Evolutionary conservation across 2,329 filamentous ascomycete species (phyloP).

Genomic region (Cordyceps farinosa): DNA sequence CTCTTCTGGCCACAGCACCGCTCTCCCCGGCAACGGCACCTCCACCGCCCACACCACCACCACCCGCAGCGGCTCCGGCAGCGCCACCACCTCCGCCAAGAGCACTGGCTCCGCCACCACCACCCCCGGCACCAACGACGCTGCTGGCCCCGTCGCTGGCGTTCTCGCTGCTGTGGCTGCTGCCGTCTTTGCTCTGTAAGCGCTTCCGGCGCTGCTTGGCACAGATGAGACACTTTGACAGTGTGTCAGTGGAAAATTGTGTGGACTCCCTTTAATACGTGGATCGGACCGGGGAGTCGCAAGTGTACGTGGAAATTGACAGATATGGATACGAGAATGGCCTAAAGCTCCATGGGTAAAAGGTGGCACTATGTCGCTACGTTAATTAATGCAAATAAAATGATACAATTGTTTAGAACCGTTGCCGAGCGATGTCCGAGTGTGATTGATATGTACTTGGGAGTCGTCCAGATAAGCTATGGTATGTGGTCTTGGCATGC

Average conservation of each 20-base stretch:
- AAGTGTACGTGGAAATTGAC: background rate
- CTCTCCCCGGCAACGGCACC: conserved; percentile 20
- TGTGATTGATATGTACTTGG: background rate
- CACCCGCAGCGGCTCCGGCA: conserved; percentile 8
- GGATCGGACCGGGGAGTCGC: background rate
- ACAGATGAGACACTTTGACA: background rate
- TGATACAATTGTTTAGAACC: background rate
- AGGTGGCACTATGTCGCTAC: conserved; percentile 11
- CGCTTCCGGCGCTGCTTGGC: background rate
- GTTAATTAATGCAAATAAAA: conserved; percentile 14
- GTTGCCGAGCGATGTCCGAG: background rate
- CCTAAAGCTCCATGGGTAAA: conserved; percentile 1
- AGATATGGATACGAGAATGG: background rate
- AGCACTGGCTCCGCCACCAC: background rate
- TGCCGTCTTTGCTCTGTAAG: conserved; percentile 33
- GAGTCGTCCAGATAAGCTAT: background rate
- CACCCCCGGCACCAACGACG: conserved; percentile 2
- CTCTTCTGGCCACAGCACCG: background rate
- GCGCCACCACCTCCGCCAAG: background rate
- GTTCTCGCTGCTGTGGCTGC: conserved; percentile 31
- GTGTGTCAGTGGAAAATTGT: background rate
- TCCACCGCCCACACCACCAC: conserved; percentile 28
- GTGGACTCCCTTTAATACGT: conserved; percentile 14
- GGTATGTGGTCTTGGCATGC: background rate
- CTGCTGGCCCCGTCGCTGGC: conserved; percentile 26